Evolutionary conservation across 179 eudicot genomes (phyloP).

Genomic region (Heliamphora pulchella): DNA sequence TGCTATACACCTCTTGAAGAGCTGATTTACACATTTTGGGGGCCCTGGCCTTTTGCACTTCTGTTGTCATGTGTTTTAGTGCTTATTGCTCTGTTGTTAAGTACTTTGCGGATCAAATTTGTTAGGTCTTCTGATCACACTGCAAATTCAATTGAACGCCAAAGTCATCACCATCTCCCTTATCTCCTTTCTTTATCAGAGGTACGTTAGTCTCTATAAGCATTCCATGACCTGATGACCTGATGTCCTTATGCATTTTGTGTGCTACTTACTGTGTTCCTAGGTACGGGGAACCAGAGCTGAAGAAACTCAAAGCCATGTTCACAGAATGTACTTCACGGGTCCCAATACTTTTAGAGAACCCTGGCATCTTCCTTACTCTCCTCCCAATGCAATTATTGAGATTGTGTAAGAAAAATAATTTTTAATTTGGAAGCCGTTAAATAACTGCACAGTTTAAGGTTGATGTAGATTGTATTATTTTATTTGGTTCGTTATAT

Average conservation of each 20-base stretch:
- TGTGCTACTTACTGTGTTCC: conserved; percentile 12
- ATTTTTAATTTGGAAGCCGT: not conserved
- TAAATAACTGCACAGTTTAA: not conserved
- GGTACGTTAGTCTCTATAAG: conserved; percentile 32
- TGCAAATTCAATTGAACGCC: conserved; percentile 44
- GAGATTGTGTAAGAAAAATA: conserved; percentile 67
- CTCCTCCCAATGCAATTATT: conserved; percentile 69
- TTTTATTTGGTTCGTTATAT: not conserved
- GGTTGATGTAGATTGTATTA: conserved; percentile 1
- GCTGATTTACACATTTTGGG: conserved; percentile 73
- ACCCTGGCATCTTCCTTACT: conserved; percentile 93
- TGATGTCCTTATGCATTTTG: not conserved
- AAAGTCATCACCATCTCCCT: conserved; percentile 51
- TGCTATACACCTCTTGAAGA: conserved; percentile 87
- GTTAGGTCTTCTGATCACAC: conserved; percentile 46
- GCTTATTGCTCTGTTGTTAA: conserved; percentile 48
- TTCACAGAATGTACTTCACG: conserved; percentile 77
- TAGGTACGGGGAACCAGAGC: conserved; percentile 72
- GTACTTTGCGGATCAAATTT: conserved; percentile 50
- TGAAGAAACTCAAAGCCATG: conserved; percentile 81
- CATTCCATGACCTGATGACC: not conserved
- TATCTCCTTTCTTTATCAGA: conserved; percentile 77
- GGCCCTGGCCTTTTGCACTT: conserved; percentile 72
- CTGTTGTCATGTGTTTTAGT: conserved; percentile 38
- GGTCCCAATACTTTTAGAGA: conserved; percentile 90